Conservation (phyloP, 192 early-diverging fungal species). For the Kickxella alabastrina region DNA sequence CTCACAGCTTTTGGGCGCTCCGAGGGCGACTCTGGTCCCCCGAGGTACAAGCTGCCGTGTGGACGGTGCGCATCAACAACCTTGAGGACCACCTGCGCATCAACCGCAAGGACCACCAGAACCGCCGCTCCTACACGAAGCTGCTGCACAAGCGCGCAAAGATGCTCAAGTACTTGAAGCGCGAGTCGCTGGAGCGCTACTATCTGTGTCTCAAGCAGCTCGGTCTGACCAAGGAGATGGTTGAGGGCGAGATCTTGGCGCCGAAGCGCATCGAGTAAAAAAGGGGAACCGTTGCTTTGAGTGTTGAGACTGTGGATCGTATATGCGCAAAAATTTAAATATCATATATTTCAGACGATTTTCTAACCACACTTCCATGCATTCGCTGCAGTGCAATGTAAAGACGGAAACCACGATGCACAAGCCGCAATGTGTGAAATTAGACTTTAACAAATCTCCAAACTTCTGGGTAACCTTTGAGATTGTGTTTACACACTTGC, state of each 20-base stretch:
- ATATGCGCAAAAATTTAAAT: too few species aligned
- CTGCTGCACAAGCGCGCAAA: slow-evolving; percentile 77
- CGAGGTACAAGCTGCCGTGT: slow-evolving; percentile 92
- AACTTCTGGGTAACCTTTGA: too few species aligned
- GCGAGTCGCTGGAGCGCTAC: slow-evolving; percentile 63
- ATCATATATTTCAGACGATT: too few species aligned
- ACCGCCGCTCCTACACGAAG: slow-evolving; percentile 76
- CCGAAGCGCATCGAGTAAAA: slow-evolving; percentile 35
- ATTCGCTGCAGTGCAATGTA: too few species aligned
- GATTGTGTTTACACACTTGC: too few species aligned
- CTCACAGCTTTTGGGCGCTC: slow-evolving; percentile 74
- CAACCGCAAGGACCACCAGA: slow-evolving; percentile 86
- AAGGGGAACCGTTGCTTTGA: too few species aligned
- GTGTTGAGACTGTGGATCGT: too few species aligned
- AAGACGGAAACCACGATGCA: too few species aligned
- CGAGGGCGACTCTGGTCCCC: slow-evolving; percentile 82
- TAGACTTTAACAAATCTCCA: too few species aligned
- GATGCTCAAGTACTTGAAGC: slow-evolving; percentile 87
- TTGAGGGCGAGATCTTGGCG: slow-evolving; percentile 56
- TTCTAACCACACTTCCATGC: too few species aligned
- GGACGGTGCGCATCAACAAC: slow-evolving; percentile 86
- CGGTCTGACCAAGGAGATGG: slow-evolving; percentile 62
- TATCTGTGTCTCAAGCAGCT: slow-evolving; percentile 64
- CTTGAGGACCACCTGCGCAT: slow-evolving; percentile 74
- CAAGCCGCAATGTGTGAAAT: too few species aligned